Conservation (phyloP, 306 rosid species). For the Trichosanthes truncata region DNA sequence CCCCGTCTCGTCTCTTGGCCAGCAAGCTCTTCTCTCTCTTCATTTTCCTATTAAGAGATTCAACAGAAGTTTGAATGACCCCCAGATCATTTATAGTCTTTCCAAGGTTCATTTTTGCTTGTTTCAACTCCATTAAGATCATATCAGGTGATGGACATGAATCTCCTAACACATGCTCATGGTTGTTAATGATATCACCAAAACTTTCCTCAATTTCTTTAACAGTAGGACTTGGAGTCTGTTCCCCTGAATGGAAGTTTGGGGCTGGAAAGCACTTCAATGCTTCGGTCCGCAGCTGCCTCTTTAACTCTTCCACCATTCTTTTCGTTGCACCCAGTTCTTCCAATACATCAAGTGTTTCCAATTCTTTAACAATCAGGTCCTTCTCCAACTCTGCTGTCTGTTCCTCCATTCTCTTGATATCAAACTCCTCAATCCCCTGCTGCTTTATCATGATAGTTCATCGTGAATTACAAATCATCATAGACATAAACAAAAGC, state of each 20-base stretch:
- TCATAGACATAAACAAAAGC: background rate
- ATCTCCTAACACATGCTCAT: constrained; percentile 29
- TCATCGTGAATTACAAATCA: constrained; percentile 21
- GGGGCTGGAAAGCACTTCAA: constrained; percentile 37
- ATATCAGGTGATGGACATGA: constrained; percentile 47
- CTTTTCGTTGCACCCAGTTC: constrained; percentile 78
- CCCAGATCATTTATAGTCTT: constrained; percentile 78
- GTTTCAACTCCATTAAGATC: constrained; percentile 63
- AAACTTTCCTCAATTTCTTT: constrained; percentile 46
- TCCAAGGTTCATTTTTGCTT: constrained; percentile 69
- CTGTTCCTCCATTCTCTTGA: constrained; percentile 83
- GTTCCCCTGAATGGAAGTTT: constrained; percentile 22
- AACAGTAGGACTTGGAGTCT: constrained; percentile 25
- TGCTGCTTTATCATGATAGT: constrained; percentile 37
- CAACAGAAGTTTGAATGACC: constrained; percentile 69
- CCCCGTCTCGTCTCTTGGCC: constrained; percentile 36
- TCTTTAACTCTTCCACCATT: constrained; percentile 72
- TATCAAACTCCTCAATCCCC: constrained; percentile 53
- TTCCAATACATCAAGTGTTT: constrained; percentile 93
- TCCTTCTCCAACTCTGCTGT: constrained; percentile 93
- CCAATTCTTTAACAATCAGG: constrained; percentile 85
- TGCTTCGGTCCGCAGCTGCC: constrained; percentile 69
- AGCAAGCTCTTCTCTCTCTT: constrained; percentile 58
- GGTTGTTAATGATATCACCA: constrained; percentile 15
- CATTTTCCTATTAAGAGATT: constrained; percentile 72